Base-by-base conservation (phyloP, 345 rosid species). In the Sonneratia caseolaris region DNA sequence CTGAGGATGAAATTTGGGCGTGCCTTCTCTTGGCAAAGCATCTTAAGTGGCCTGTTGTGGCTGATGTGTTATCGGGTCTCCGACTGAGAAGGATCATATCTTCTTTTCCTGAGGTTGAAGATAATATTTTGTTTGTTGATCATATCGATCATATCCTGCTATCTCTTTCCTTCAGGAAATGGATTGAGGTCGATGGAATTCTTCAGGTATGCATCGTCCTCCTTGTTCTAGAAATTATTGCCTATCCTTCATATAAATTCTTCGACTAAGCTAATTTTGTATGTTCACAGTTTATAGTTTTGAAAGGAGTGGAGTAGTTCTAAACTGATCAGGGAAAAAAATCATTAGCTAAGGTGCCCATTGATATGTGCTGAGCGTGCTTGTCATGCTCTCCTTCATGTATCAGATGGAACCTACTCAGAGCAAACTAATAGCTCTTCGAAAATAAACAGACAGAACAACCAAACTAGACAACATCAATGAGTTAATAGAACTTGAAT, bases 1-100 rank as follows among this genome's bases (percentile, higher is more conserved):
- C 84, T 5, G 96, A 91, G 84, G 97, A 93, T 80, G 98, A 91
- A 61, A 88, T 89, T 51, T 93, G 98, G 98, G 94, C 96, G 68
- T 80, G 84, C 57, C 91, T 93, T 83, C 83, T 88, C 74, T 77
- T 93, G 84, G 98, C 94, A 68, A 91, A 79, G 77, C 90, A 86
- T 71, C 94, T 93, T 70, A 74, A 73, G 74, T 91, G 98, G 98
- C 96, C 97, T 21, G 89, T 93, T 75, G 94, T 86, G 72, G 94
- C 89, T 21, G 98, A 93, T 79, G 84, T 93, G 71, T 83, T 93
- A 80, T 93, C 98, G 59, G 98, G 98, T 69, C 75, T 91, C 76
- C 89, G 98, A 70, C 80, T 93, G 80, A 88, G 98, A 84, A 88
- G 87, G 83, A 71, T 84, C 62, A 73, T 79, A 47, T 72, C 85